These are phyloP conservation scores for Byssothecium circinans DNA, from an alignment of 2,329 filamentous ascomycete genomes.

Conservation along the genomic window DNA sequence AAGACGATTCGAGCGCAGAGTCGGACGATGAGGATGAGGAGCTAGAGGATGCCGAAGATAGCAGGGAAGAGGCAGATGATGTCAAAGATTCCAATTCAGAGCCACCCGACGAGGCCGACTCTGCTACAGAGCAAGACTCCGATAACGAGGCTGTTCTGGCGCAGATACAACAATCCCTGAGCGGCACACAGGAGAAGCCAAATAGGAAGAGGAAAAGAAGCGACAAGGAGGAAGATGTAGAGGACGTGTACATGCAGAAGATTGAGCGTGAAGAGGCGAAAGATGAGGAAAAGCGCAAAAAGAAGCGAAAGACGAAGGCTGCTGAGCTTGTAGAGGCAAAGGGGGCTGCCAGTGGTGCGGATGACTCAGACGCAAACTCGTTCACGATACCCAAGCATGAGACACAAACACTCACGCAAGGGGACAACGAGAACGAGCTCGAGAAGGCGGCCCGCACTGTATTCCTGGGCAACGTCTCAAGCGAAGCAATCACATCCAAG, in stretches of 20 bases:
- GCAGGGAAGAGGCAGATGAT: conserved; percentile 35
- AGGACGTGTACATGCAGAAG: conserved; percentile 69
- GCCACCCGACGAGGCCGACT: conserved; percentile 22
- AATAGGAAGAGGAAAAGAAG: conserved; percentile 53
- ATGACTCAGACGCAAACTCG: conserved; percentile 54
- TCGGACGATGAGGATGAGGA: conserved; percentile 4
- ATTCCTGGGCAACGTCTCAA: conserved; percentile 90
- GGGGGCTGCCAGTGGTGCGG: conserved; percentile 18
- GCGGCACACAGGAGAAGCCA: conserved; percentile 31
- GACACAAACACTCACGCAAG: conserved; percentile 44
- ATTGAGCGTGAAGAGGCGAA: conserved; percentile 55
- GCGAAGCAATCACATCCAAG: conserved; percentile 79
- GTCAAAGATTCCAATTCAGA: too few species aligned
- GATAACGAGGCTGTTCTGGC: conserved; percentile 29
- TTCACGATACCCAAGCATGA: conserved; percentile 55
- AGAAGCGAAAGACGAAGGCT: conserved; percentile 32
- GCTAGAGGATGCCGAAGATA: conserved; percentile 27
- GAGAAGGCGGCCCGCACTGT: conserved; percentile 89
- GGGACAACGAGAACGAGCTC: conserved; percentile 58
- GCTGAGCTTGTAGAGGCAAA: conserved; percentile 18
- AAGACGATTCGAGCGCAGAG: conserved; percentile 40
- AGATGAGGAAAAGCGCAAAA: conserved; percentile 42
- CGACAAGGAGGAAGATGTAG: conserved; percentile 66
- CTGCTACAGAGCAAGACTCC: conserved; percentile 18
- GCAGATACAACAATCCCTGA: conserved; percentile 18